These are phyloP conservation scores for Phytophthora kernoviae DNA, from an alignment of 352 stramenopile genomes.

Conservation along the genomic window DNA sequence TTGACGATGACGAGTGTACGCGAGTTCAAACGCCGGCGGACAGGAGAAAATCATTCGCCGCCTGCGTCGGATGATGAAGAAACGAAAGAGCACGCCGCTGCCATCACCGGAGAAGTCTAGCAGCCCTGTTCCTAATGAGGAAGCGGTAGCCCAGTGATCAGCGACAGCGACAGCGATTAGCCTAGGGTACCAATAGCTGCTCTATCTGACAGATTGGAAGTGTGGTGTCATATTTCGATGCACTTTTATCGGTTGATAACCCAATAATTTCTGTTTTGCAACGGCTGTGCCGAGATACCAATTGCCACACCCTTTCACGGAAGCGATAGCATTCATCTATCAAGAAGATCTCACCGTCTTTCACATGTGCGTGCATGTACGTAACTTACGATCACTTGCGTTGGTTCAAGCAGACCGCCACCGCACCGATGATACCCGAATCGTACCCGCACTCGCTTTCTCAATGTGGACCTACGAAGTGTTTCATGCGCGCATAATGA, in stretches of 20 bases:
- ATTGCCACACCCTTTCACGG: not conserved
- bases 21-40: slow-evolving; percentile 66
- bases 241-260: slow-evolving; percentile 10
- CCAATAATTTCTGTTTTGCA: slow-evolving; percentile 4
- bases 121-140: slow-evolving; percentile 34
- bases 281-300: too few species aligned
- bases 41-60: slow-evolving; percentile 24
- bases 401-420: slow-evolving; percentile 44
- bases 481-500: not conserved
- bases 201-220: slow-evolving; percentile 14
- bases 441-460: slow-evolving; percentile 83
- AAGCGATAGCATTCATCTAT: slow-evolving; percentile 14
- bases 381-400: slow-evolving; percentile 20
- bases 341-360: slow-evolving; percentile 9
- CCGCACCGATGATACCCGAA: slow-evolving; percentile 81
- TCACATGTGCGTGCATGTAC: slow-evolving; percentile 1
- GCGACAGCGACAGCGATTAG: slow-evolving; percentile 78
- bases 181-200: slow-evolving; percentile 5
- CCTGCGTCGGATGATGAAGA: slow-evolving; percentile 44
- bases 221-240: slow-evolving; percentile 12
- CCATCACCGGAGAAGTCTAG: slow-evolving; percentile 24
- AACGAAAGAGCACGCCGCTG: slow-evolving; percentile 43
- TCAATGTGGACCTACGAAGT: slow-evolving; percentile 65
- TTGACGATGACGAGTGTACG: slow-evolving; percentile 71
- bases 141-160: slow-evolving; percentile 72